phyloP scores from a whole-genome alignment of 1,284 basidiomycete species.

The Tilletia caries region DNA sequence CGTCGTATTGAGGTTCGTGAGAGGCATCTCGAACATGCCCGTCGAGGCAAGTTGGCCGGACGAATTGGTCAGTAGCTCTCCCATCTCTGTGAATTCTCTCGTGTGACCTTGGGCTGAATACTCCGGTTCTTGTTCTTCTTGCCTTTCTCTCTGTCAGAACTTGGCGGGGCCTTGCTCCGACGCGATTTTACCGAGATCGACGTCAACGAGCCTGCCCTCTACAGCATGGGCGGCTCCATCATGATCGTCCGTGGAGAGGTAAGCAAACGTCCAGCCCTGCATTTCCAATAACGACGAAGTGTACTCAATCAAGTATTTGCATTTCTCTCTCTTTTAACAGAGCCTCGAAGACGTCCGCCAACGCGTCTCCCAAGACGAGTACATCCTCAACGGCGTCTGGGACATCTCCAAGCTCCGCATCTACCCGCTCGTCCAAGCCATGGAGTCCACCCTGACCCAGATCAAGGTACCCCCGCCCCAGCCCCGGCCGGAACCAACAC shows the following conservation, averaged over 20 bases:
- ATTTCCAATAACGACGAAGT: neutral
- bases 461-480: slow-evolving; percentile 18
- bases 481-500: neutral
- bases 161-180: slow-evolving; percentile 36
- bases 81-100: too few relatives aligned
- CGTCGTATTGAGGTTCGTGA: slow-evolving; percentile 40
- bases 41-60: slow-evolving; percentile 30
- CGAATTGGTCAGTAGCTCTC: slow-evolving; percentile 22
- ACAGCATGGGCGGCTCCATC: slow-evolving; percentile 29
- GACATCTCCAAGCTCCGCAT: slow-evolving; percentile 31
- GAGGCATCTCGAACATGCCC: slow-evolving; percentile 33
- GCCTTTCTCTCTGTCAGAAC: too few relatives aligned
- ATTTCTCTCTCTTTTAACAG: neutral
- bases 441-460: slow-evolving; percentile 1
- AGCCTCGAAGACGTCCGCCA: slow-evolving; percentile 33
- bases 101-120: too few relatives aligned
- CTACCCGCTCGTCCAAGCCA: slow-evolving; percentile 35
- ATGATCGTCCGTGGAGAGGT: slow-evolving; percentile 34
- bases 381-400: slow-evolving; percentile 32
- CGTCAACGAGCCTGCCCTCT: slow-evolving; percentile 27
- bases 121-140: too few relatives aligned
- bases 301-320: neutral
- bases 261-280: neutral
- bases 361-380: slow-evolving; percentile 35
- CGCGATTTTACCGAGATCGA: slow-evolving; percentile 34